Conservation (phyloP, 2,329 filamentous ascomycete species). For the Tolypocladium tropicale region DNA sequence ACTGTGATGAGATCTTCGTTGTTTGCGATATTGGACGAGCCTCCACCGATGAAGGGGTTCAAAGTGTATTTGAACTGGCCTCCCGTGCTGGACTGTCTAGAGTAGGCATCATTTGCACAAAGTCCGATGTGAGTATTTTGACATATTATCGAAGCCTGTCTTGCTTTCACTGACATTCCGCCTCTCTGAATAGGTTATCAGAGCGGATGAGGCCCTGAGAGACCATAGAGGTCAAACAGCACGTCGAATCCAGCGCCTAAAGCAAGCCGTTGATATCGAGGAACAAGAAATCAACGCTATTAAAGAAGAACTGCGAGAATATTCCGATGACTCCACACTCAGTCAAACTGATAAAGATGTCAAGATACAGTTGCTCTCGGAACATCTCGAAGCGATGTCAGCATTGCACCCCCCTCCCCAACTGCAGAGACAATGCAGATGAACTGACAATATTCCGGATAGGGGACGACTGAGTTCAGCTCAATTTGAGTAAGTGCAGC, state of each 20-base stretch:
- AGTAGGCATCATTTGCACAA: constrained; percentile 32
- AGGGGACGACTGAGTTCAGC: too few species aligned
- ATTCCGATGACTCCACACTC: background rate
- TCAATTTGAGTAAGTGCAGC: background rate
- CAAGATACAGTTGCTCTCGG: too few species aligned
- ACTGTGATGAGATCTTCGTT: constrained; percentile 37
- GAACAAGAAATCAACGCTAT: too few species aligned
- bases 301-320: constrained; percentile 8
- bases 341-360: too few species aligned
- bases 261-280: constrained; percentile 5
- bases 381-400: too few species aligned
- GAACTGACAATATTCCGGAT: too few species aligned
- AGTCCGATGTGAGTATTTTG: constrained; percentile 23
- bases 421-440: too few species aligned
- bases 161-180: background rate
- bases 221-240: constrained; percentile 18
- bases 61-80: constrained; percentile 29
- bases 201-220: constrained; percentile 21
- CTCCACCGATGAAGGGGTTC: constrained; percentile 28
- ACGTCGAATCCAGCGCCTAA: constrained; percentile 7
- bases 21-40: constrained; percentile 31
- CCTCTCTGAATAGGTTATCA: background rate
- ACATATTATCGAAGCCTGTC: too few species aligned
- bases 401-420: too few species aligned
- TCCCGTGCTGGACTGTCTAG: constrained; percentile 24